A percentile compares a stretch with the other conserved stretches of the same genome.
These are phyloP conservation scores for Eucalyptus polybractea DNA, from an alignment of 345 rosid genomes.

Conservation along the genomic window DNA sequence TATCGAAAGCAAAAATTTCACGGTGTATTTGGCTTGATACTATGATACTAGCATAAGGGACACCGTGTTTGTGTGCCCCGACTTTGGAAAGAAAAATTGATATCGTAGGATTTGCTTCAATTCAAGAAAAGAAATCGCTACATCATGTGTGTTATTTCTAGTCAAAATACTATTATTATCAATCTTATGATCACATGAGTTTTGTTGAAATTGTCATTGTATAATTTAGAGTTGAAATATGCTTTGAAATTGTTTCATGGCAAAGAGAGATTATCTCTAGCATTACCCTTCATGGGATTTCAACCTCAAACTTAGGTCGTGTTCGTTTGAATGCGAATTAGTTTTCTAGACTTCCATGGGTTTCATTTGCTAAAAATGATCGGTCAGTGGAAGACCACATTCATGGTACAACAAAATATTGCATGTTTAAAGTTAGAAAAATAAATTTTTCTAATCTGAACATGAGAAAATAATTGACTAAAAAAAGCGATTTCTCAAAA, in stretches of 20 bases:
- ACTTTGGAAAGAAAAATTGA: neutral
- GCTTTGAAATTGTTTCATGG: neutral
- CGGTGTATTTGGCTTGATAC: no score
- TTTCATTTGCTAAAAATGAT: neutral
- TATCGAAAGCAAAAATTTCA: neutral
- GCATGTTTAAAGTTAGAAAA: neutral
- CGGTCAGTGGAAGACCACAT: fast-evolving
- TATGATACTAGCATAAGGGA: neutral
- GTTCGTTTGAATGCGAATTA: neutral
- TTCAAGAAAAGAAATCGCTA: neutral
- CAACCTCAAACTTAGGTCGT: neutral
- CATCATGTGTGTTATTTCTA: neutral
- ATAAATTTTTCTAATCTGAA: neutral
- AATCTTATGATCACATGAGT: no score
- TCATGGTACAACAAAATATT: neutral
- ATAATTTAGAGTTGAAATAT: neutral
- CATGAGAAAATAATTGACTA: no score
- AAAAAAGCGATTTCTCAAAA: neutral
- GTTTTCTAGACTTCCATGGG: neutral
- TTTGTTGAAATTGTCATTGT: neutral
- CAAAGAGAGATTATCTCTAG: neutral
- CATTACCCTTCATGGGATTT: neutral
- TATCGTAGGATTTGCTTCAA: neutral
- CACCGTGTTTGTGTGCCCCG: neutral
- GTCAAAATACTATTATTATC: neutral